A percentile compares a stretch with the other conserved stretches of the same genome.
Conservation (phyloP, 176 grass and related monocot species). For the Eragrostis curvula region DNA sequence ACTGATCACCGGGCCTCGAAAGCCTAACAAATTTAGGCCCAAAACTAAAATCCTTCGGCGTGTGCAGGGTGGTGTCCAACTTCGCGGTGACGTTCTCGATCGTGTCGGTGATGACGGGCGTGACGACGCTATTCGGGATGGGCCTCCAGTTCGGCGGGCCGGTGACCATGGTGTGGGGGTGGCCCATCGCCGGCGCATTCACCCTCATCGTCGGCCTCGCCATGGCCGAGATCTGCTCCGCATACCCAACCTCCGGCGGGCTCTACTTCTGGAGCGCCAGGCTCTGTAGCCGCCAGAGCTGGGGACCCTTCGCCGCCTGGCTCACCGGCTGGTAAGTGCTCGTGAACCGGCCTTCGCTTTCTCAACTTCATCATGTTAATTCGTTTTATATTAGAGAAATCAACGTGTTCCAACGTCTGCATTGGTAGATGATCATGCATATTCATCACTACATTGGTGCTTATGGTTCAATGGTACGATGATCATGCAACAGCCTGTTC, state of each 20-base stretch:
- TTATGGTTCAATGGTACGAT: neutral
- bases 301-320: constrained; percentile 88
- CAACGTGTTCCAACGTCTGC: no score
- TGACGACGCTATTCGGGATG: constrained; percentile 79
- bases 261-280: constrained; percentile 92
- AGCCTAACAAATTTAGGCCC: neutral
- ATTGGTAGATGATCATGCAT: no score
- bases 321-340: constrained; percentile 76
- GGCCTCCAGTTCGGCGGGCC: constrained; percentile 81
- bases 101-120: constrained; percentile 84
- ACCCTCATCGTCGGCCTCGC: constrained; percentile 69
- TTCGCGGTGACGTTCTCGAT: constrained; percentile 84
- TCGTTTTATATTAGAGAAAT: no score
- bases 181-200: constrained; percentile 75
- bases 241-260: constrained; percentile 81
- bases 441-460: neutral
- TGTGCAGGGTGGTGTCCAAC: constrained; percentile 70
- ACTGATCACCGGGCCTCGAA: neutral
- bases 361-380: neutral
- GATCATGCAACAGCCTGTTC: no score
- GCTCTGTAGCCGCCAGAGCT: constrained; percentile 47
- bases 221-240: constrained; percentile 95
- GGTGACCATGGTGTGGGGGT: constrained; percentile 71
- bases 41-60: neutral
- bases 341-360: neutral